Percentiles rank a stretch among this genome's conserved stretches.
Evolutionary conservation across 306 rosid genomes (phyloP).

Genomic region (Vigna reflexopilosa): DNA sequence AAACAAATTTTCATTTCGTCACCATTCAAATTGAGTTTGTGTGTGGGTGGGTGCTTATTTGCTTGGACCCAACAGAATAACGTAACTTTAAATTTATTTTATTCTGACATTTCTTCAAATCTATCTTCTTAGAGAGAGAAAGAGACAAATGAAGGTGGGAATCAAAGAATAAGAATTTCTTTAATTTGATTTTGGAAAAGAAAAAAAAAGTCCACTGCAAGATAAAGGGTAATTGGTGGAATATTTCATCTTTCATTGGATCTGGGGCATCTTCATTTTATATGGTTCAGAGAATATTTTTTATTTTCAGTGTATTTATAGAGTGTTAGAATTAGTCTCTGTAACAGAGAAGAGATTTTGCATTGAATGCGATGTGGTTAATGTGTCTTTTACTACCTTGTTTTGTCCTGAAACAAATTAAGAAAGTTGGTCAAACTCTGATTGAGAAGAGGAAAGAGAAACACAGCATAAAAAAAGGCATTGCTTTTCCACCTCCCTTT

Average conservation of each 20-base stretch:
- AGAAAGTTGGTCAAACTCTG: slow-evolving; percentile 44
- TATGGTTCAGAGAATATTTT: slow-evolving; percentile 40
- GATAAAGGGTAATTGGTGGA: slow-evolving; percentile 52
- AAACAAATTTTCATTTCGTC: slow-evolving; percentile 14
- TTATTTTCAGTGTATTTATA: slow-evolving; percentile 16
- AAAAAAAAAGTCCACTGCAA: slow-evolving; percentile 56
- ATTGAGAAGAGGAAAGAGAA: slow-evolving; percentile 35
- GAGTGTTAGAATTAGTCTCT: too few species aligned
- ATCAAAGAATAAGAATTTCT: slow-evolving; percentile 78
- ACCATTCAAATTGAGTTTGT: not conserved
- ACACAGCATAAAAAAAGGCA: slow-evolving; percentile 24
- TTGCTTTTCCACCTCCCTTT: slow-evolving; percentile 27
- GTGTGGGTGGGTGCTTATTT: not conserved
- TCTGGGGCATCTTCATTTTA: slow-evolving; percentile 39
- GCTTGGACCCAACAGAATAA: slow-evolving; percentile 16
- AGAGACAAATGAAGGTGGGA: slow-evolving; percentile 42
- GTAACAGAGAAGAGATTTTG: not conserved
- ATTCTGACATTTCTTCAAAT: slow-evolving; percentile 30
- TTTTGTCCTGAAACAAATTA: slow-evolving; percentile 22
- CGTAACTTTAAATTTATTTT: slow-evolving; percentile 41
- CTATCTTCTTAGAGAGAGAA: slow-evolving; percentile 49
- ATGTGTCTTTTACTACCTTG: slow-evolving; percentile 26
- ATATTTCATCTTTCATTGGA: slow-evolving; percentile 52
- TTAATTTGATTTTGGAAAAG: slow-evolving; percentile 21
- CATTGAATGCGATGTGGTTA: slow-evolving; percentile 22